Base-by-base conservation (phyloP, 345 rosid genomes). In the Bretschneidera sinensis region DNA sequence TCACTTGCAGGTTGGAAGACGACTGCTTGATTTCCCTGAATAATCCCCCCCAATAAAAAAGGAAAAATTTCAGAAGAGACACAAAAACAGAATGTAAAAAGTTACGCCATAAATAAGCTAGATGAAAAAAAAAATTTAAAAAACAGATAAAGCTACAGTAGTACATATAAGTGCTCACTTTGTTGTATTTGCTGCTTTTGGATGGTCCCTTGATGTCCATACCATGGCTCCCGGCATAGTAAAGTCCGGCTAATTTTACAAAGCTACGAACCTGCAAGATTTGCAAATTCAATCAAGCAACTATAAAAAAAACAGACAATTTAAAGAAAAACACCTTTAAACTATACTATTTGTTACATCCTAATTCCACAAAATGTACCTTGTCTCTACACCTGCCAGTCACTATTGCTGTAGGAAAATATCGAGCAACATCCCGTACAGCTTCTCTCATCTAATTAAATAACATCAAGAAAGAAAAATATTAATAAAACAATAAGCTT, bases 191-290 rank as follows among this genome's bases (percentile, higher is more conserved):
- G 62, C 57, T 39, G 25, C 65, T 78, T 60, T 71, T 79, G 6
- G 86, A 72, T 59, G 99, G 99, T 14, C 89, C 92, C 74, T 78
- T 86, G 53, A 94, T 95, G 79, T 95, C 99, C 97, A 95, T 95
- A n/a, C 99, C 99, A 65, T 95, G 99, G 72, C 99, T 95, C 20
- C 95, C 97, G 0, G 99, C 99, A 56, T 95, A 95, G 61, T 91
- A 88, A 48, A 95, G 85, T 63, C 69, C 99, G 0, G 78, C 78
- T 56, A 95, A 64, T 74, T 82, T 76, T 10, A 95, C 97, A 73
- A 95, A 95, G 31, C 81, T 73, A 57, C 84, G 91, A 20, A 95
- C 97, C 98, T 92, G 73, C 47, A 48, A 68, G 52, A 52, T 25
- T 39, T 64, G 2, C 11, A 23, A 10, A 53, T 48, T 28, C 33